phyloP scores from a whole-genome alignment of 805 yeast species.

The Candida qinlingensis region DNA sequence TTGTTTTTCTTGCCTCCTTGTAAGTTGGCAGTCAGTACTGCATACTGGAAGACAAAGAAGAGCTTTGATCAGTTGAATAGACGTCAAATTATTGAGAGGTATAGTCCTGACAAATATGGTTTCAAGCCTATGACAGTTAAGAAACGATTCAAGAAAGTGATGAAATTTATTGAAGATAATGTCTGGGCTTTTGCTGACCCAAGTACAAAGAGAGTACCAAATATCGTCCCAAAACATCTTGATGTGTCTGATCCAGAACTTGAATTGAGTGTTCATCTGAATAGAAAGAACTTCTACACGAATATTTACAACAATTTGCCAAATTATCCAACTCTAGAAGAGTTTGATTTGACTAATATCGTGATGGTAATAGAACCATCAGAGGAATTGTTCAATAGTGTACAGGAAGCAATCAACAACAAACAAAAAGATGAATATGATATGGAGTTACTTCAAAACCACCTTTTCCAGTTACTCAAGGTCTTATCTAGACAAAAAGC shows the following conservation, averaged over 20 bases:
- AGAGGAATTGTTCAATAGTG: constrained; percentile 16
- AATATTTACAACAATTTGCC: constrained; percentile 37
- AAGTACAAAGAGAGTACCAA: background rate
- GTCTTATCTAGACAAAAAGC: constrained; percentile 14
- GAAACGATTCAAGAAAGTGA: constrained; percentile 17
- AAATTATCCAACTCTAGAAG: constrained; percentile 24
- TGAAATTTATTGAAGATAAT: constrained; percentile 1
- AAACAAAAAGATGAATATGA: constrained; percentile 38
- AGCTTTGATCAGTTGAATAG: constrained; percentile 20
- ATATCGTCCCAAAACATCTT: background rate
- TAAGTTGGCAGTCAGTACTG: constrained; percentile 41
- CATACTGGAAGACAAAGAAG: constrained; percentile 34
- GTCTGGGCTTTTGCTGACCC: constrained; percentile 1
- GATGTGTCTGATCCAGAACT: background rate
- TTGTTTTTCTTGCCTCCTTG: constrained; percentile 45
- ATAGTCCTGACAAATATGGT: constrained; percentile 15
- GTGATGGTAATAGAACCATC: constrained; percentile 59
- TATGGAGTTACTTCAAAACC: constrained; percentile 46
- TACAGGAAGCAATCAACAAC: constrained; percentile 20
- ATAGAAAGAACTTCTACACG: constrained; percentile 15
- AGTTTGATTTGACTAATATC: constrained; percentile 34
- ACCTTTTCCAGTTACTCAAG: constrained; percentile 25
- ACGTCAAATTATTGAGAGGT: constrained; percentile 16
- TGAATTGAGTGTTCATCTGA: constrained; percentile 14
- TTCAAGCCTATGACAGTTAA: constrained; percentile 20